Base-by-base conservation (phyloP, 441 rosid genomes). In the Euphorbia celastroides region DNA sequence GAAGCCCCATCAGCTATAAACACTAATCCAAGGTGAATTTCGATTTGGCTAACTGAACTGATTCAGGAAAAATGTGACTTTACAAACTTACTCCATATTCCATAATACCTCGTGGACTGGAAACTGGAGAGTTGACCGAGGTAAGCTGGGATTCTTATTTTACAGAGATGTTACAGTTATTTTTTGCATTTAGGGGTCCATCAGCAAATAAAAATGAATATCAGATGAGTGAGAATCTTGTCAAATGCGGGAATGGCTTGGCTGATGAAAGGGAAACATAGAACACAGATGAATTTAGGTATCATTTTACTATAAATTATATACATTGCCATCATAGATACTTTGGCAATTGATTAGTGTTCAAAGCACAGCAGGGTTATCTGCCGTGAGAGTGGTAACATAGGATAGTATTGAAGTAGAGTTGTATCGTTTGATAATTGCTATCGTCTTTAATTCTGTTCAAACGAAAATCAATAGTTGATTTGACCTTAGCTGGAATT, bases 221-320 rank as follows among this genome's bases (percentile, higher is more conserved):
- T 36, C 12, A 9, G 38, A 34, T 9, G 9, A 34, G 38, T 34
- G 38, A 34, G 38, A 34, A 3, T 34, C 38, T 34, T 34, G 4
- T 34, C 4, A 34, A 34, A 34, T 34, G 38, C 38, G 38, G 51
- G 55, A 52, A 52, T 25, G 59, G 72, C 66, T 59, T 58, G 68
- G 80, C 68, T 69, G 50, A 75, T 73, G 67, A 6, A 50, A 44
- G 52, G 73, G 60, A 46, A 52, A 17, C 41, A 52, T 17, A 27
- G 56, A 22, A 61, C 17, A 32, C 26, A 48, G 57, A 22, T 31
- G 22, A 34, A 32, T 16, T 2, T 51, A 9, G 34, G 6, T 13
- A 12, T 34, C 26, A 55, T 25, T 55, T 55, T 12, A 55, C 17
- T 11, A 12, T 55, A 23, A 55, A 25, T 5, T 13, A 0, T 10